Evolutionary conservation across 306 rosid species (phyloP).

Genomic region (Alnus glutinosa): DNA sequence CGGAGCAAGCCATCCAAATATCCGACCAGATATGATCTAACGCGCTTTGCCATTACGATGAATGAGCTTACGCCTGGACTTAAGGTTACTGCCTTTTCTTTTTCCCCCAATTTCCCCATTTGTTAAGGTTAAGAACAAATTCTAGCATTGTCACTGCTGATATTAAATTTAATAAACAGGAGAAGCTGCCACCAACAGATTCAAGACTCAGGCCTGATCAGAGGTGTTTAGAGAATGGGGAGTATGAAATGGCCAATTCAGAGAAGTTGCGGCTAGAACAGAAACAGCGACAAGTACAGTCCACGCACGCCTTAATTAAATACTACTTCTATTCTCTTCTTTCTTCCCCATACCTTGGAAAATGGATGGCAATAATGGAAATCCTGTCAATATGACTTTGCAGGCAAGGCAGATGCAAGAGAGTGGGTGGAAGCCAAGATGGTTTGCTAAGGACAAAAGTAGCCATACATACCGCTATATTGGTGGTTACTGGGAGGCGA

Average conservation of each 20-base stretch:
- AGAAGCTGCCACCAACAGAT: slow-evolving; percentile 94
- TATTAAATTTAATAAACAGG: slow-evolving; percentile 47
- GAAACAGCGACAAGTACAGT: slow-evolving; percentile 82
- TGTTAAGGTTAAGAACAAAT: neutral
- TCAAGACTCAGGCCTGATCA: slow-evolving; percentile 97
- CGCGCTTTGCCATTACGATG: slow-evolving; percentile 74
- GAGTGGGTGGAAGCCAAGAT: slow-evolving; percentile 91
- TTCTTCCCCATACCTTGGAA: neutral
- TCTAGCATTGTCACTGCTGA: slow-evolving; percentile 18
- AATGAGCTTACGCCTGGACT: slow-evolving; percentile 80
- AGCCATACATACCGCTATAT: slow-evolving; percentile 53
- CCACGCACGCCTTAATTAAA: neutral
- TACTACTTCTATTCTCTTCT: neutral
- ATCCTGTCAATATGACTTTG: slow-evolving; percentile 9
- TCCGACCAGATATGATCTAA: slow-evolving; percentile 74
- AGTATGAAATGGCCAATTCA: slow-evolving; percentile 72
- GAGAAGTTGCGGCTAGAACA: slow-evolving; percentile 87
- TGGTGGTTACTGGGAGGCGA: slow-evolving; percentile 96
- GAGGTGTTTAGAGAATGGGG: slow-evolving; percentile 86
- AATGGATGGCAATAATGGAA: neutral
- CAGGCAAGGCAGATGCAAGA: slow-evolving; percentile 93
- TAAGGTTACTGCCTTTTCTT: slow-evolving; percentile 42
- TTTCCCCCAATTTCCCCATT: neutral
- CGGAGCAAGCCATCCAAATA: slow-evolving; percentile 50
- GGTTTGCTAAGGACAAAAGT: slow-evolving; percentile 78